Evolutionary conservation across 352 stramenopile genomes (phyloP), one percentile per base, ranked within the genome.

Genomic region (Pythium apleroticum): DNA sequence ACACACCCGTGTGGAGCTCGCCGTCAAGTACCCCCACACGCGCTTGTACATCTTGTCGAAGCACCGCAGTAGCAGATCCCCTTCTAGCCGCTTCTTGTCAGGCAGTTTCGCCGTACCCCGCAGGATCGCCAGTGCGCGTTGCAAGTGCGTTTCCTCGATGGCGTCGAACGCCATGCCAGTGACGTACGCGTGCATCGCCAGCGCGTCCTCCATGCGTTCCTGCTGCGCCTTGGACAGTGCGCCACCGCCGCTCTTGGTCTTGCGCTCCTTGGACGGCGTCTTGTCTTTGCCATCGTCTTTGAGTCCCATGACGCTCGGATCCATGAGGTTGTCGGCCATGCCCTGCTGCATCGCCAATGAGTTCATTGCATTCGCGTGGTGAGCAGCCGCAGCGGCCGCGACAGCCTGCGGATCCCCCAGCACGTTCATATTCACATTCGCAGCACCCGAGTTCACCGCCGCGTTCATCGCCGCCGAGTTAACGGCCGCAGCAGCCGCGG

Each of bases 31-130:
- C 15, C 73, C 75, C 83, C 85, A 94, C 65, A 94, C 85, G 55
- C 89, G 83, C 49, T 90, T 94, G 77, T 92, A 76, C 78, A 92
- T 89, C 37, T 92, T 94, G 59, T 94, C 85, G 63, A 88, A 92
- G 64, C 85, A 94, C 15, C 83, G 80, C 9, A 73, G 57, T 60
- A 91, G 66, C 48, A 94, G 57, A 17, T 91, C 81, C 14, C 50
- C 67, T 45, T 90, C 80, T 4, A 94, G 67, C 25, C 75, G 74
- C 63, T 94, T 92, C 57, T 88, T 89, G 30, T 91, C 81, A 4
- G 80, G 83, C 24, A 94, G 58, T 59, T 86, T 88, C 25, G 81
- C 70, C 57, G 72, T 86, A 14, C 78, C 58, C 8, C 74, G 69
- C 67, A 92, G 45, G n/a, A 94, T 76, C 22, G 78, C 52, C 53